These are phyloP conservation scores for Boletus rufocinnamomeus DNA, from an alignment of 768 basidiomycete genomes.

Conservation along the genomic window DNA sequence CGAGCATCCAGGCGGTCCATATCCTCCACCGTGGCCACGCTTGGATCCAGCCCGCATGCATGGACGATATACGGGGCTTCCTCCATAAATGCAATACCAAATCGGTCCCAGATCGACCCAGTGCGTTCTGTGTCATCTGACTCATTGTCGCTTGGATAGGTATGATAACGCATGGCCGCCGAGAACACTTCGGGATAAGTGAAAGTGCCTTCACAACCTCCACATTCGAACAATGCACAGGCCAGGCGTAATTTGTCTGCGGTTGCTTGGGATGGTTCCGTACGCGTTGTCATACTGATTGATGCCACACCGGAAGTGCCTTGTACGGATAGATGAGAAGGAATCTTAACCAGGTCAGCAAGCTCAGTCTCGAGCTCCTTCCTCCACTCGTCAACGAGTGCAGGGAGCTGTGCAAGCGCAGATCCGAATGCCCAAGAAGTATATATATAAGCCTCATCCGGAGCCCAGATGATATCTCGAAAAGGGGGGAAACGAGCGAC, in stretches of 20 bases:
- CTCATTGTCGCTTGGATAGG: no score
- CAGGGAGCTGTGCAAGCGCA: neutral
- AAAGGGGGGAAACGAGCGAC: neutral
- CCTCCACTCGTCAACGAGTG: neutral
- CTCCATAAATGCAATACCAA: neutral
- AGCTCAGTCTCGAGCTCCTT: neutral
- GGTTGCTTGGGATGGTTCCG: neutral
- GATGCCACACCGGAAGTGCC: neutral
- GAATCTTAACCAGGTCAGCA: neutral
- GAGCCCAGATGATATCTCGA: neutral
- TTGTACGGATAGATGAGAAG: neutral
- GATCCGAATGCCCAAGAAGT: neutral
- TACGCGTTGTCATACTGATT: neutral
- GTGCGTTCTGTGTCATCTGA: neutral
- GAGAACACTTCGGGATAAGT: neutral
- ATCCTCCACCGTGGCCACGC: constrained; percentile 12
- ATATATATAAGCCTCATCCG: neutral
- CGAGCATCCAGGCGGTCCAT: constrained; percentile 17
- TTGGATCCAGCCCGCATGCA: constrained; percentile 20
- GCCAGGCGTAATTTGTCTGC: neutral
- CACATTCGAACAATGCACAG: neutral
- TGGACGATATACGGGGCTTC: constrained; percentile 8
- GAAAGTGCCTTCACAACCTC: neutral
- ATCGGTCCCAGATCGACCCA: neutral
- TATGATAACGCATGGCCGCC: neutral